Evolutionary conservation across 2,329 filamentous ascomycete genomes (phyloP), one percentile per base, ranked within the genome.

Genomic region (Annulohypoxylon truncatum): DNA sequence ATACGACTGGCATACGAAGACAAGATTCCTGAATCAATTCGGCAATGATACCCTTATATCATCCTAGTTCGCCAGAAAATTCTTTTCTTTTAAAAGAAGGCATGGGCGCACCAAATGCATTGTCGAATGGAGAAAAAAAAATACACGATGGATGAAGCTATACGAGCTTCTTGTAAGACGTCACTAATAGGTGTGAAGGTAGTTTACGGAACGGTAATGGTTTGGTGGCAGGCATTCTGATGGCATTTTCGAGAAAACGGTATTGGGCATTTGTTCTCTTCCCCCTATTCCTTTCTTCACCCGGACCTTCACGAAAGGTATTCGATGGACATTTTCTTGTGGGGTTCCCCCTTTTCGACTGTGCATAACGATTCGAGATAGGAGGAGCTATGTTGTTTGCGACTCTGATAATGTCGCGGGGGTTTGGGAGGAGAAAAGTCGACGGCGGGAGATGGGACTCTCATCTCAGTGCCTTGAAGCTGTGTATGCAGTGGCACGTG

Each of bases 211-310:
- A 60, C 8, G 62, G 68, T 52, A 50, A 55, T 60, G 55, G 56
- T 50, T 61, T 31, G 61, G 51, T 35, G 33, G 68, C 33, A 47
- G 58, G 57, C 62, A 66, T 66, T 61, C 26, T 59, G 66, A 52
- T 18, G 60, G 68, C 68, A 70, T 70, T 68, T 65, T 47, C 61
- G 53, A 65, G 57, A 60, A 57, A 50, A 60, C 42, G 47, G 64
- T 59, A 65, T 59, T 54, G 46, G 33, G 57, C 63, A 51, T 61
- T 64, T 48, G 15, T 42, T 42, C 5, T 22, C 22, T 42, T 60
- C 28, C 53, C 40, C n/a, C 40, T 18, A n/a, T 56, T 51, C 40
- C 33, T 28, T 64, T 67, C 54, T 46, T 51, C 26, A 29, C 26
- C 12, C 28, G 26, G 61, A 59, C 56, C 35, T 64, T 61, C 24